A percentile compares a stretch with the other conserved stretches of the same genome.
Conservation (phyloP, 805 yeast genomes). For the Metschnikowia henanensis region DNA sequence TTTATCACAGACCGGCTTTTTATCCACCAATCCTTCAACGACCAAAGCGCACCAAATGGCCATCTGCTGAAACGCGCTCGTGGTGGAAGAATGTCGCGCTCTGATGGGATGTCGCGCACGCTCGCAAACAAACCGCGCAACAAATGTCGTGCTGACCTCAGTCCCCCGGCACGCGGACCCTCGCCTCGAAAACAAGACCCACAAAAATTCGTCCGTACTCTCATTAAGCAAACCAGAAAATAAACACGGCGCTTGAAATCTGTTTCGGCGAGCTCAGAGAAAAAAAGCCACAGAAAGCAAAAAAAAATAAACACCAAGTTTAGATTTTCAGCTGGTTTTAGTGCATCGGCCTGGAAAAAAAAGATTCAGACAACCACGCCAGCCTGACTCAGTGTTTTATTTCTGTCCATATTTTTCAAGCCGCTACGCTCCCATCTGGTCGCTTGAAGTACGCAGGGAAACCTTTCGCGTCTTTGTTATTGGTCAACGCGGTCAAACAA, state of each 20-base stretch:
- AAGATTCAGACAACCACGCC: background rate
- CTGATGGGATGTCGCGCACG: background rate
- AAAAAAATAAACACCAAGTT: too few species aligned
- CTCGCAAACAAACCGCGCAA: background rate
- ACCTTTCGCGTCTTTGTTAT: too few species aligned
- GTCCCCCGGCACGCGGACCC: slow-evolving; percentile 1
- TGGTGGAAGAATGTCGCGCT: background rate
- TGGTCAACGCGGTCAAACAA: too few species aligned
- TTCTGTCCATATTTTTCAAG: background rate
- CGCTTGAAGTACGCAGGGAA: too few species aligned
- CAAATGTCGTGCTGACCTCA: slow-evolving; percentile 7
- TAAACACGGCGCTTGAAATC: slow-evolving; percentile 1
- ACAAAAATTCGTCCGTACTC: slow-evolving; percentile 5
- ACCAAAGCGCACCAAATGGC: too few species aligned
- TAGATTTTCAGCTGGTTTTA: background rate
- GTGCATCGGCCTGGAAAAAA: background rate
- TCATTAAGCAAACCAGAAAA: background rate
- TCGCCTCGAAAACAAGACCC: slow-evolving; percentile 10
- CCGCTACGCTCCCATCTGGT: too few species aligned
- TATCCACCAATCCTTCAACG: too few species aligned
- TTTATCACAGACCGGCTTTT: too few species aligned
- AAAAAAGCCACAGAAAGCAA: background rate
- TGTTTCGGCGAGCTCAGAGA: slow-evolving; percentile 1
- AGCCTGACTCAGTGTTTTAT: background rate
- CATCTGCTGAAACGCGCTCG: too few species aligned